These are phyloP conservation scores for Botryosphaeria dothidea DNA, from an alignment of 2,329 filamentous ascomycete genomes.

Conservation along the genomic window DNA sequence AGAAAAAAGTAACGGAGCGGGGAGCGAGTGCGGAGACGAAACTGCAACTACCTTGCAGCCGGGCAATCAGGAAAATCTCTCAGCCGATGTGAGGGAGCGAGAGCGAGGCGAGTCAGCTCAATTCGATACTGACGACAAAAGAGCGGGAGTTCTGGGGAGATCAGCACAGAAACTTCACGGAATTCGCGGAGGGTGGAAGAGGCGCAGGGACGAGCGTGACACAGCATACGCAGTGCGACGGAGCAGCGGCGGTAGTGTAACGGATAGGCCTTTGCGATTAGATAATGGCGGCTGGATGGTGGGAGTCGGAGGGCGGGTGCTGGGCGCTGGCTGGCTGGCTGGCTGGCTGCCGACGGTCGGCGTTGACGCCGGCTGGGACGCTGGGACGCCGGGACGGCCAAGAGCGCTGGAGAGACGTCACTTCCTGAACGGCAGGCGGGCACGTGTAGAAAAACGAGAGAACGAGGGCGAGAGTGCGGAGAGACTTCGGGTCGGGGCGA, in stretches of 20 bases:
- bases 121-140: too few species aligned
- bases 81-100: neutral
- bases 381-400: neutral
- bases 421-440: neutral
- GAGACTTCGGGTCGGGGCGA: constrained; percentile 7
- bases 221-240: constrained; percentile 13
- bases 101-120: neutral
- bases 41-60: neutral
- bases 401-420: neutral
- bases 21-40: constrained; percentile 8
- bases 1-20: neutral
- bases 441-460: neutral
- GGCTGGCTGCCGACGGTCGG: neutral
- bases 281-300: constrained; percentile 16
- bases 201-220: constrained; percentile 15
- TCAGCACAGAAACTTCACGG: neutral
- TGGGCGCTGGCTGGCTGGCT: neutral
- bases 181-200: neutral
- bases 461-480: neutral
- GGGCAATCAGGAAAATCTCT: constrained; percentile 10
- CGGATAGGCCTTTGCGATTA: constrained; percentile 16
- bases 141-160: neutral
- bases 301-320: constrained; percentile 5
- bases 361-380: neutral
- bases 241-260: constrained; percentile 5